These are phyloP conservation scores for Didymella sp. DNA, from an alignment of 2,329 filamentous ascomycete species.

Conservation along the genomic window DNA sequence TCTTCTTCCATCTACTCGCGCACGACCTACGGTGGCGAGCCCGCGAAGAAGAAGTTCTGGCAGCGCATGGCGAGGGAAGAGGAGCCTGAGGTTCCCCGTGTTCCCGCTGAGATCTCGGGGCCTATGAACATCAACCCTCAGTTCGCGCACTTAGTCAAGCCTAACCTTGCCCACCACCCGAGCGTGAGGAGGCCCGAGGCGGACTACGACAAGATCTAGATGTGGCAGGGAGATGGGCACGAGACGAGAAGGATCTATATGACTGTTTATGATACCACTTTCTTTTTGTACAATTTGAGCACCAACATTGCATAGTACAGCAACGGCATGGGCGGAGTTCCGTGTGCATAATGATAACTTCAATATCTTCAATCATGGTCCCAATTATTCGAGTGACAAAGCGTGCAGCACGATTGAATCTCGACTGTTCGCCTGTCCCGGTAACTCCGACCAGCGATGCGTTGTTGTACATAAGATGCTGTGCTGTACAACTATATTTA, in stretches of 20 bases:
- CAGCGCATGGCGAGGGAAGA: constrained; percentile 45
- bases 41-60: constrained; percentile 42
- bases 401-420: background rate
- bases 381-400: background rate
- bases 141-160: constrained; percentile 61
- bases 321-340: constrained; percentile 1
- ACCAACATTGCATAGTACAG: constrained; percentile 1
- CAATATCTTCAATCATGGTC: background rate
- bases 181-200: constrained; percentile 41
- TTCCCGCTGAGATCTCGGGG: constrained; percentile 62
- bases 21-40: constrained; percentile 40
- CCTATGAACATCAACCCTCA: constrained; percentile 62
- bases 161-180: constrained; percentile 65
- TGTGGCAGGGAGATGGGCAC: background rate
- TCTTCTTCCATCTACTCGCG: constrained; percentile 45
- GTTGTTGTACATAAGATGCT: constrained; percentile 17
- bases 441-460: background rate
- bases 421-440: background rate
- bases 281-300: constrained; percentile 19
- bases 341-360: constrained; percentile 18
- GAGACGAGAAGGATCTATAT: constrained; percentile 10
- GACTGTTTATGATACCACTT: constrained; percentile 45
- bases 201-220: constrained; percentile 41
- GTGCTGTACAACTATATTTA: constrained; percentile 25
- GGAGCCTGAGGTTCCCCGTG: constrained; percentile 49